Percentiles rank a stretch among this genome's conserved stretches.
phyloP scores from a whole-genome alignment of 495 filamentous ascomycete genomes.

The Penicillium alfredii region DNA sequence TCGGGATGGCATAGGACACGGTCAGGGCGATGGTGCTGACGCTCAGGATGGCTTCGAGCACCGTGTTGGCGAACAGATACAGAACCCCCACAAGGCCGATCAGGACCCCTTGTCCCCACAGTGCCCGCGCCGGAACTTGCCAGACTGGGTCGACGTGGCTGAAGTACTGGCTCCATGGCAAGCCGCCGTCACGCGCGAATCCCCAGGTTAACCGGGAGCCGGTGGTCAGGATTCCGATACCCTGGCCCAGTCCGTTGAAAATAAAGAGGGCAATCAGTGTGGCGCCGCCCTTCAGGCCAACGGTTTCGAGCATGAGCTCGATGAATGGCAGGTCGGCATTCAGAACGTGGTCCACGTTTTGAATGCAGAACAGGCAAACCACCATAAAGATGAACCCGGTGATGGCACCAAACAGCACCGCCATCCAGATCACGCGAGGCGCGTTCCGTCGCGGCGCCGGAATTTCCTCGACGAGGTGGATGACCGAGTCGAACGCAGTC shows the following conservation, averaged over 20 bases:
- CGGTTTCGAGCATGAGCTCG: slow-evolving; percentile 37
- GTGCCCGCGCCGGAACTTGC: slow-evolving; percentile 39
- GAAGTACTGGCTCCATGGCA: slow-evolving; percentile 41
- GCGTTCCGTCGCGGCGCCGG: slow-evolving; percentile 38
- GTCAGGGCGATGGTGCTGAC: slow-evolving; percentile 47
- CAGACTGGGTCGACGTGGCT: slow-evolving; percentile 36
- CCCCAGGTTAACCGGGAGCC: slow-evolving; percentile 49
- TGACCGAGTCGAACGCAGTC: slow-evolving; percentile 58
- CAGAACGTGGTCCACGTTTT: slow-evolving; percentile 53
- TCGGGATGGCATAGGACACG: slow-evolving; percentile 43
- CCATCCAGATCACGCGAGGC: slow-evolving; percentile 37
- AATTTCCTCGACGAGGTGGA: slow-evolving; percentile 55
- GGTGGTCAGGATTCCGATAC: slow-evolving; percentile 42
- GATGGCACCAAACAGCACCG: slow-evolving; percentile 43
- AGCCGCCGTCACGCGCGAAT: slow-evolving; percentile 54
- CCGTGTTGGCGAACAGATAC: slow-evolving; percentile 43
- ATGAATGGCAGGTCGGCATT: slow-evolving; percentile 42
- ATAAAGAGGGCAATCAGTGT: slow-evolving; percentile 41
- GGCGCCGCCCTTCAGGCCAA: slow-evolving; percentile 34
- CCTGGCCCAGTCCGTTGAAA: slow-evolving; percentile 44
- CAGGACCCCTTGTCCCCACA: slow-evolving; percentile 39
- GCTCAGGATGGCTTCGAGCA: slow-evolving; percentile 45
- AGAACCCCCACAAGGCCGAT: slow-evolving; percentile 41
- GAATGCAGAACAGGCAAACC: slow-evolving; percentile 67
- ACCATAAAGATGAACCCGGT: slow-evolving; percentile 70